These are phyloP conservation scores for Neoboletus magnificus DNA, from an alignment of 768 basidiomycete genomes.

Conservation along the genomic window DNA sequence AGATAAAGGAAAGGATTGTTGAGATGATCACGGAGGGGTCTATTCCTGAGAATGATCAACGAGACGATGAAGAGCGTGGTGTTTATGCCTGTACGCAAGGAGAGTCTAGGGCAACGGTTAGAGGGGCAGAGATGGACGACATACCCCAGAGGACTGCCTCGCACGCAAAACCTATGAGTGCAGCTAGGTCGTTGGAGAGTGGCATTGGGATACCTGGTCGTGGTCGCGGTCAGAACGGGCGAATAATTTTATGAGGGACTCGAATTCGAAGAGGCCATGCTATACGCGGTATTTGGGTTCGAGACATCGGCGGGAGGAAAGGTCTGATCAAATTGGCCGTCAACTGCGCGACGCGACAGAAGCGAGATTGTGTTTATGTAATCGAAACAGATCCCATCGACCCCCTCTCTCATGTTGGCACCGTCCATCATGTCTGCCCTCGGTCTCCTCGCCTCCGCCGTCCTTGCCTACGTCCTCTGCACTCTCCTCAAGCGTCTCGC, in stretches of 20 bases:
- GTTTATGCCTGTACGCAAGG: slow-evolving; percentile 12
- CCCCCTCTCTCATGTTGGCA: too few species aligned
- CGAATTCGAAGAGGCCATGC: too few species aligned
- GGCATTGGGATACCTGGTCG: slow-evolving; percentile 13
- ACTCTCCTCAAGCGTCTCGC: slow-evolving; percentile 12
- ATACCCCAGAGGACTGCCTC: slow-evolving; percentile 38
- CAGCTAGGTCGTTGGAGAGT: slow-evolving; percentile 31
- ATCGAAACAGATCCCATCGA: too few species aligned
- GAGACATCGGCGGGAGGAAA: too few species aligned
- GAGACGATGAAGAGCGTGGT: slow-evolving; percentile 30
- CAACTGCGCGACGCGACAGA: too few species aligned
- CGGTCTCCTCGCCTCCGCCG: neutral
- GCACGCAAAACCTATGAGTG: slow-evolving; percentile 37
- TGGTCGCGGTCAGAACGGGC: neutral
- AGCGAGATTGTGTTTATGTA: too few species aligned
- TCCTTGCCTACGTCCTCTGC: slow-evolving; percentile 17
- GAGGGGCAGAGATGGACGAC: neutral
- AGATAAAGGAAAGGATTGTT: slow-evolving; percentile 27
- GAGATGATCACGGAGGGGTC: slow-evolving; percentile 8
- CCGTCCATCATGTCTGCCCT: neutral
- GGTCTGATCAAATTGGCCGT: too few species aligned
- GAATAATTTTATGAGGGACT: neutral
- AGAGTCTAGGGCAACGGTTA: neutral
- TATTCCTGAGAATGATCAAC: slow-evolving; percentile 21
- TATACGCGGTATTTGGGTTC: too few species aligned